Conservation (phyloP, 257 asterid genomes). For the Gentiana dahurica region DNA sequence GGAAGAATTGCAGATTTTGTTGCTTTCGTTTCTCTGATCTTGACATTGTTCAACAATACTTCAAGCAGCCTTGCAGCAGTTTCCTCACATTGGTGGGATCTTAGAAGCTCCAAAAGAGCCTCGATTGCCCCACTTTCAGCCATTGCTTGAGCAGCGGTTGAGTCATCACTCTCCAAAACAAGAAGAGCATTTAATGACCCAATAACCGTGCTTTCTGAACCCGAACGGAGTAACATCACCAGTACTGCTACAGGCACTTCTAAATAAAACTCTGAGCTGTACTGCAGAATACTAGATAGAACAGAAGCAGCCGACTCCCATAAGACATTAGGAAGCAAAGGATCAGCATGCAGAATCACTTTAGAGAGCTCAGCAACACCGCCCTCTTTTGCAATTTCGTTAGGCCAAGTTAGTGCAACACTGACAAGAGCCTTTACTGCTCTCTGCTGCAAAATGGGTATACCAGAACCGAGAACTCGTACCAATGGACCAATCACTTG, state of each 20-base stretch:
- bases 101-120: slow-evolving; percentile 82
- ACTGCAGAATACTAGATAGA: slow-evolving; percentile 77
- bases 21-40: slow-evolving; percentile 84
- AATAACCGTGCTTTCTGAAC: slow-evolving; percentile 66
- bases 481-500: slow-evolving; percentile 87
- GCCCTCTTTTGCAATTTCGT: slow-evolving; percentile 96
- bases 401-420: slow-evolving; percentile 75
- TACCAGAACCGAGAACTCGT: slow-evolving; percentile 79
- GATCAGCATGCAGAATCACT: slow-evolving; percentile 81
- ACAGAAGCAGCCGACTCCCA: slow-evolving; percentile 99
- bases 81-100: slow-evolving; percentile 92
- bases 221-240: slow-evolving; percentile 84
- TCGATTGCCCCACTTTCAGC: slow-evolving; percentile 98
- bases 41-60: slow-evolving; percentile 80
- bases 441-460: slow-evolving; percentile 84
- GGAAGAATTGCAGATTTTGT: slow-evolving; percentile 92
- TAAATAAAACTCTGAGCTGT: slow-evolving; percentile 84
- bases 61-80: slow-evolving; percentile 93
- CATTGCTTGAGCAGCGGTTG: slow-evolving; percentile 96
- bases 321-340: slow-evolving; percentile 65
- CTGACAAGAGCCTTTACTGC: slow-evolving; percentile 90
- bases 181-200: slow-evolving; percentile 95
- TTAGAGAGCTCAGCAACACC: slow-evolving; percentile 89
- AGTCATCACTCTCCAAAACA: slow-evolving; percentile 89
- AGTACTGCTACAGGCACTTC: slow-evolving; percentile 98